Evolutionary conservation across 371 early-diverging fungal genomes (phyloP).

Genomic region (Dentiscutata heterogama): DNA sequence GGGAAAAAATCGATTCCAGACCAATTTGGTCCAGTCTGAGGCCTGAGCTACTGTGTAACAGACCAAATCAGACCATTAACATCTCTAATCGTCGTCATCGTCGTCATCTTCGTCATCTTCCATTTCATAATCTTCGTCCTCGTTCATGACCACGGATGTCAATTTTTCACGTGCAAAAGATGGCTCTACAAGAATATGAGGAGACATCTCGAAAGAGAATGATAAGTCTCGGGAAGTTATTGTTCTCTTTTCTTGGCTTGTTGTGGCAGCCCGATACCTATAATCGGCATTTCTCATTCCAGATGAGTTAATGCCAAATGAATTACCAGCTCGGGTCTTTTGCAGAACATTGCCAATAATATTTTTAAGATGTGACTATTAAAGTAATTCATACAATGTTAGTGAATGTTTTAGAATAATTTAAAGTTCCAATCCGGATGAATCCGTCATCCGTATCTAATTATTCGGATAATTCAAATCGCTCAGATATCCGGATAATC

Average conservation of each 20-base stretch:
- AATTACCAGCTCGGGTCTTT: conserved; percentile 26
- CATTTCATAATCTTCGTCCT: neutral
- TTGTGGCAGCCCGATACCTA: neutral
- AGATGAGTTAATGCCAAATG: neutral
- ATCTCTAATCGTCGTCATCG: no score
- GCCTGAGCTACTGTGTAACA: no score
- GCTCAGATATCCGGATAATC: no score
- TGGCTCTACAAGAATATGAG: conserved; percentile 35
- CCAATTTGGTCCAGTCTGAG: no score
- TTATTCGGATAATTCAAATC: no score
- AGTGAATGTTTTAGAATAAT: neutral
- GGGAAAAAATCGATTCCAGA: no score
- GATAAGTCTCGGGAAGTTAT: conserved; percentile 34
- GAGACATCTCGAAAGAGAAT: conserved; percentile 38
- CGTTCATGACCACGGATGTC: conserved; percentile 32
- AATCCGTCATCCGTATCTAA: no score
- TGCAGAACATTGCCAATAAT: conserved; percentile 35
- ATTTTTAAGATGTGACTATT: conserved; percentile 41
- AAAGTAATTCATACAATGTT: neutral
- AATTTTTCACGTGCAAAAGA: conserved; percentile 21
- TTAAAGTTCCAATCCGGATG: no score
- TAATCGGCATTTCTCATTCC: neutral
- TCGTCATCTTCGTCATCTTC: conserved; percentile 5
- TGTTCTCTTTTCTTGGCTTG: conserved; percentile 6
- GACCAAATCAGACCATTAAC: no score